These are phyloP conservation scores for Maudiozyma barnettii DNA, from an alignment of 805 yeast species.

Conservation along the genomic window DNA sequence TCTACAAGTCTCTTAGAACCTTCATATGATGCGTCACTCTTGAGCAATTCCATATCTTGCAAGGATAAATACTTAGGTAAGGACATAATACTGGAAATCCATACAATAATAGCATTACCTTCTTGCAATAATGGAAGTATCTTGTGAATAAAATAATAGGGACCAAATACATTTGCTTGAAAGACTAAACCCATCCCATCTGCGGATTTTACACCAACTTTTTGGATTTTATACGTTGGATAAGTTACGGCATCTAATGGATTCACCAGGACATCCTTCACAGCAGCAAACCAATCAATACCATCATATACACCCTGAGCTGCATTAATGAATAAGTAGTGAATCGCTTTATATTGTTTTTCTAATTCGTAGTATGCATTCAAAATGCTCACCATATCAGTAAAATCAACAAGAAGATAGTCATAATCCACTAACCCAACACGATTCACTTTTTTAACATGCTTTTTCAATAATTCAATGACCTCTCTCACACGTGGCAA, in stretches of 20 bases:
- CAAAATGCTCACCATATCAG: conserved; percentile 77
- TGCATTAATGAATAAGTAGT: conserved; percentile 77
- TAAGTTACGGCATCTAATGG: conserved; percentile 81
- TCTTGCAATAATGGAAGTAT: conserved; percentile 44
- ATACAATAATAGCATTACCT: conserved; percentile 58
- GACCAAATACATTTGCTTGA: conserved; percentile 95
- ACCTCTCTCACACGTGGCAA: conserved; percentile 75
- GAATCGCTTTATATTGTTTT: conserved; percentile 55
- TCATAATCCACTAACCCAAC: conserved; percentile 68
- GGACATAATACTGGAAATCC: conserved; percentile 84
- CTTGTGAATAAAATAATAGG: conserved; percentile 72
- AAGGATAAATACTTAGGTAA: conserved; percentile 63
- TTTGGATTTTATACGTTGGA: conserved; percentile 80
- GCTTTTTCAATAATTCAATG: conserved; percentile 46
- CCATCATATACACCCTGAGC: conserved; percentile 85
- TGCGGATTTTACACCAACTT: conserved; percentile 58
- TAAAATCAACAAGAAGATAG: conserved; percentile 80
- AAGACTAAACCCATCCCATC: conserved; percentile 85
- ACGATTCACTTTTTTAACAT: conserved; percentile 35
- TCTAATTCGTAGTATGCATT: conserved; percentile 63
- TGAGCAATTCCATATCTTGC: conserved; percentile 63
- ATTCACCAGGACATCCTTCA: conserved; percentile 49
- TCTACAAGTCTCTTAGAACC: conserved; percentile 87
- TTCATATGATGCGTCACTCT: conserved; percentile 67
- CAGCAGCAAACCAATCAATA: conserved; percentile 76